Conservation (phyloP, 108 stramenopile genomes). For the Pseudonitzschia delicatissima region DNA sequence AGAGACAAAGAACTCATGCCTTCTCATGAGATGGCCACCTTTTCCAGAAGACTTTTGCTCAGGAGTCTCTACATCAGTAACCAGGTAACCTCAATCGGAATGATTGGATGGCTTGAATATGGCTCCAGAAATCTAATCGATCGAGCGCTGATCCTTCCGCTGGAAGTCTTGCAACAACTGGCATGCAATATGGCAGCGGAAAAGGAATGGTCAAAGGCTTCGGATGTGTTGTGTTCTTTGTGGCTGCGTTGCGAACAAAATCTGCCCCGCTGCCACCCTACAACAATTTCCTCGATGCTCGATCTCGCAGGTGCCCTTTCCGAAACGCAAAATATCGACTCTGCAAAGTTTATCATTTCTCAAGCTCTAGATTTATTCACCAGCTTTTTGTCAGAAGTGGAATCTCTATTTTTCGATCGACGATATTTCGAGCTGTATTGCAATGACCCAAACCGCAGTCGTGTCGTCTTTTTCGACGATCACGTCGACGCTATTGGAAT, state of each 20-base stretch:
- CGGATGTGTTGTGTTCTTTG: conserved; percentile 25
- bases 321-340: conserved; percentile 11
- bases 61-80: conserved; percentile 35
- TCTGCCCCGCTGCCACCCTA: conserved; percentile 35
- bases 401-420: conserved; percentile 24
- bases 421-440: neutral
- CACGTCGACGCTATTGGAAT: conserved; percentile 18
- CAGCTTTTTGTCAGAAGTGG: conserved; percentile 21
- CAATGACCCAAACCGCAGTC: neutral
- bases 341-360: conserved; percentile 11
- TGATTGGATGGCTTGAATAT: conserved; percentile 52
- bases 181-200: conserved; percentile 24
- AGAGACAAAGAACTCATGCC: neutral
- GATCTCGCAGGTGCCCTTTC: conserved; percentile 32
- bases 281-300: conserved; percentile 30
- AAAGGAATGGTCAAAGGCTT: conserved; percentile 35
- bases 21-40: neutral
- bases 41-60: conserved; percentile 19
- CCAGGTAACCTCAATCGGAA: conserved; percentile 42
- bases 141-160: conserved; percentile 22
- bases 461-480: conserved; percentile 16
- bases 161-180: conserved; percentile 31
- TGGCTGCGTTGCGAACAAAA: conserved; percentile 37
- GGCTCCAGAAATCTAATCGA: conserved; percentile 37
- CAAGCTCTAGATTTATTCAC: conserved; percentile 21